Conservation (phyloP, 2,329 filamentous ascomycete species). For the Triangularia verruculosa region DNA sequence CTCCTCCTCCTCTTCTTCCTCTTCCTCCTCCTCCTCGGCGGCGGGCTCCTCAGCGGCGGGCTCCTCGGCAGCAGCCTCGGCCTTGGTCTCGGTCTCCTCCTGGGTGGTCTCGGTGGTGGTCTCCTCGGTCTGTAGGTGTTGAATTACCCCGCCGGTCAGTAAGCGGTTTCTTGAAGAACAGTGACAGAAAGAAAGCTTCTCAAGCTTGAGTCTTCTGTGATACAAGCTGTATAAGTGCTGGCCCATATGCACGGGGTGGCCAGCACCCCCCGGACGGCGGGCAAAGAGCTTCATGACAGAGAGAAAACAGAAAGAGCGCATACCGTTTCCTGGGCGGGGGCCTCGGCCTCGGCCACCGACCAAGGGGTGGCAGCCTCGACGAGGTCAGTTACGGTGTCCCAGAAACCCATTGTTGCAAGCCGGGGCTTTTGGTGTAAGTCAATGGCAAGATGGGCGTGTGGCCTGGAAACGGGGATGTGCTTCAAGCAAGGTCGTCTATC, state of each 20-base stretch:
- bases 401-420: slow-evolving; percentile 61
- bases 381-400: slow-evolving; percentile 62
- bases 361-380: slow-evolving; percentile 64
- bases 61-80: slow-evolving; percentile 32
- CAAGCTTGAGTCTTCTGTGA: not conserved
- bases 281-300: not conserved
- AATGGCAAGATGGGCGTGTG: slow-evolving; percentile 27
- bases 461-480: slow-evolving; percentile 21
- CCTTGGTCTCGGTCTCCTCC: slow-evolving; percentile 21
- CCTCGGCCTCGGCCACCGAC: slow-evolving; percentile 63
- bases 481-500: slow-evolving; percentile 15
- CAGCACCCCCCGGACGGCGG: not conserved
- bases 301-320: slow-evolving; percentile 19
- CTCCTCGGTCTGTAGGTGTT: slow-evolving; percentile 36
- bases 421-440: slow-evolving; percentile 24
- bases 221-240: not conserved
- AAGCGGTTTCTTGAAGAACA: slow-evolving; percentile 11
- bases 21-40: slow-evolving; percentile 55
- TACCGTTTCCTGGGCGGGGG: slow-evolving; percentile 59
- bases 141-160: slow-evolving; percentile 21
- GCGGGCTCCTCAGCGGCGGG: slow-evolving; percentile 56
- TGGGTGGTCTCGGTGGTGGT: slow-evolving; percentile 32
- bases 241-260: not conserved
- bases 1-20: slow-evolving; percentile 58
- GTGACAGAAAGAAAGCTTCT: slow-evolving; percentile 14